A percentile compares a stretch with the other conserved stretches of the same genome.
These are phyloP conservation scores for Stipa capillata DNA, from an alignment of 176 grass and related monocot species.

Conservation along the genomic window DNA sequence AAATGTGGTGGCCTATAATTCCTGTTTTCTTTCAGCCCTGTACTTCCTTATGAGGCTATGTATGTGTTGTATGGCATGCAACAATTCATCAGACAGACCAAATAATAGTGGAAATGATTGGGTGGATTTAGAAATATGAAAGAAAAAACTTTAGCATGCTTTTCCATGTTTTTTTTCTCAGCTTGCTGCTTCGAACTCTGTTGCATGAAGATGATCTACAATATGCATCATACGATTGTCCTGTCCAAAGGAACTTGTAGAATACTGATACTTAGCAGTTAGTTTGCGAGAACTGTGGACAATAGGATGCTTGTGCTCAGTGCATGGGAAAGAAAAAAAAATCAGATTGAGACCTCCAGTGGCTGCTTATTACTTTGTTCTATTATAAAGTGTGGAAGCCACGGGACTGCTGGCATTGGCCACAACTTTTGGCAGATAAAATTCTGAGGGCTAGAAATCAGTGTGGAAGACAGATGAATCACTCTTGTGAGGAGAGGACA, in stretches of 20 bases:
- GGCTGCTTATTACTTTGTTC: conserved; percentile 3
- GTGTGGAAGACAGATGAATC: conserved; percentile 5
- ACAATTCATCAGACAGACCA: no score
- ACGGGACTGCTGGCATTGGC: conserved; percentile 19
- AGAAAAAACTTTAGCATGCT: not conserved
- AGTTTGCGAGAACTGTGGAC: not conserved
- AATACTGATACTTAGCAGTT: not conserved
- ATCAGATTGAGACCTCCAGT: conserved; percentile 22
- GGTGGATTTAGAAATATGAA: not conserved
- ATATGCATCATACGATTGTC: not conserved
- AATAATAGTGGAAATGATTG: no score
- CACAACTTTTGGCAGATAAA: conserved; percentile 33
- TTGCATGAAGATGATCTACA: not conserved
- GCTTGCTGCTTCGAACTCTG: not conserved
- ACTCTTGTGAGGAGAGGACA: not conserved
- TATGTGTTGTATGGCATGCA: no score
- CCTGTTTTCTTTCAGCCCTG: no score
- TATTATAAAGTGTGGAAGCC: conserved; percentile 16
- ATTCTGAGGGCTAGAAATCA: conserved; percentile 11
- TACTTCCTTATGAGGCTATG: no score
- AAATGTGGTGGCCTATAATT: no score
- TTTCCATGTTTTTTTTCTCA: not conserved
- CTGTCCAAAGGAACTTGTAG: not conserved
- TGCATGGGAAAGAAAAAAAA: not conserved
- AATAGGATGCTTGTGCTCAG: conserved; percentile 3